A percentile compares a stretch with the other conserved stretches of the same genome.
Conservation (phyloP, 148 eudicot genomes). For the Rhododendron williamsianum region DNA sequence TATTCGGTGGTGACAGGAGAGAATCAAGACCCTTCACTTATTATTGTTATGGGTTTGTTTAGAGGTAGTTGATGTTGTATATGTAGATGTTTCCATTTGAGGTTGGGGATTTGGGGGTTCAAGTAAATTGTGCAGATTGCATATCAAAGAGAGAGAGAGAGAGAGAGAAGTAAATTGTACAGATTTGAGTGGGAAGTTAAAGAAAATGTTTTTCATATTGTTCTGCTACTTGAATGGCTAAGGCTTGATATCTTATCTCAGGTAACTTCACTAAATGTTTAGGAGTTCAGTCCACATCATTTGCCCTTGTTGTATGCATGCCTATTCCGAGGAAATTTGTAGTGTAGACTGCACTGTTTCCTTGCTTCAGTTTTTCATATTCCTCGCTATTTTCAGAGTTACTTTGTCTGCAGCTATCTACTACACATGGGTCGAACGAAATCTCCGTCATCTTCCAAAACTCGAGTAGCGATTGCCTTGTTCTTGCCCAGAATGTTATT, state of each 20-base stretch:
- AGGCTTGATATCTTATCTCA: not conserved
- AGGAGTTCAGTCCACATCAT: not conserved
- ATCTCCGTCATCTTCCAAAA: not conserved
- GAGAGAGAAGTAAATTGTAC: not conserved
- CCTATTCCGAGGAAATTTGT: not conserved
- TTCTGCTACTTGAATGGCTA: not conserved
- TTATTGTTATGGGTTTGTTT: not conserved
- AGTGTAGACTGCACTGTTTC: not conserved
- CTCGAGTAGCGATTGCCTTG: not conserved
- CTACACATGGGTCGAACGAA: not conserved
- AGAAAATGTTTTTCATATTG: not conserved
- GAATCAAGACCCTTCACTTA: not conserved
- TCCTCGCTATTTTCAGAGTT: not conserved
- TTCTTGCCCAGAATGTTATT: not conserved
- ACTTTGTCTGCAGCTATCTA: not conserved
- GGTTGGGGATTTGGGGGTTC: not conserved
- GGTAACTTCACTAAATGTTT: not conserved
- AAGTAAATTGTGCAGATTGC: too few species aligned
- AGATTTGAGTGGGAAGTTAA: not conserved
- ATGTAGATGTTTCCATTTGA: not conserved
- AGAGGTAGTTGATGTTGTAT: not conserved
- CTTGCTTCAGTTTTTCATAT: not conserved
- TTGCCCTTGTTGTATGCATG: not conserved
- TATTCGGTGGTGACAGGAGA: not conserved
- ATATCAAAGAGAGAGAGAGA: too few species aligned